Percentiles rank a stretch among this genome's conserved stretches.
phyloP scores from a whole-genome alignment of 2,329 filamentous ascomycete genomes.

The Thelonectria blattea region DNA sequence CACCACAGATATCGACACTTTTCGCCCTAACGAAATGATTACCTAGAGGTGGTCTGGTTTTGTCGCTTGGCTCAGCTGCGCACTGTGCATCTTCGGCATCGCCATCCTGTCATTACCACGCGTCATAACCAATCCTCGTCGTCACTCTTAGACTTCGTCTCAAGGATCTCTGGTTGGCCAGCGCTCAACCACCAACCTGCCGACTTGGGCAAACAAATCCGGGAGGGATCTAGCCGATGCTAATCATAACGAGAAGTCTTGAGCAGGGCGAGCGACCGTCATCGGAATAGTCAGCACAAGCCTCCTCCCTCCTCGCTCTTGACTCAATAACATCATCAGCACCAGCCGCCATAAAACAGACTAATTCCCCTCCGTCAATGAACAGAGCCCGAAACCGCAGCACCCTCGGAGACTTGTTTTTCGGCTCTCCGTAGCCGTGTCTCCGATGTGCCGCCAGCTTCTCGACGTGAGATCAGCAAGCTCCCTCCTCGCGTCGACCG shows the following conservation, averaged over 20 bases:
- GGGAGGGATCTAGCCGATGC: conserved; percentile 1
- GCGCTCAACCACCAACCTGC: conserved; percentile 9
- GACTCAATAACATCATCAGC: conserved; percentile 1
- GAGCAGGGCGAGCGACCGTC: not conserved
- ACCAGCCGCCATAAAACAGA: not conserved
- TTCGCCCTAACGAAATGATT: not conserved
- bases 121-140: conserved; percentile 14
- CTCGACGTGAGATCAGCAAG: conserved; percentile 34
- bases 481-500: conserved; percentile 19
- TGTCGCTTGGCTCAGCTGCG: conserved; percentile 1
- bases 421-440: conserved; percentile 19
- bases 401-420: conserved; percentile 24
- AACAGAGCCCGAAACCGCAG: conserved; percentile 10
- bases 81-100: conserved; percentile 7
- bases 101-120: conserved; percentile 13
- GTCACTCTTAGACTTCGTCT: not conserved
- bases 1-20: not conserved
- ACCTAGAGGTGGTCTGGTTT: not conserved
- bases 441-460: conserved; percentile 22
- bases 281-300: conserved; percentile 9
- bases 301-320: not conserved
- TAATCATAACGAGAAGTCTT: conserved; percentile 5
- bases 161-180: conserved; percentile 16
- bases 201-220: conserved; percentile 1
- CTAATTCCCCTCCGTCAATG: not conserved